phyloP scores from a whole-genome alignment of 805 yeast genomes.

The Pichia insulana region DNA sequence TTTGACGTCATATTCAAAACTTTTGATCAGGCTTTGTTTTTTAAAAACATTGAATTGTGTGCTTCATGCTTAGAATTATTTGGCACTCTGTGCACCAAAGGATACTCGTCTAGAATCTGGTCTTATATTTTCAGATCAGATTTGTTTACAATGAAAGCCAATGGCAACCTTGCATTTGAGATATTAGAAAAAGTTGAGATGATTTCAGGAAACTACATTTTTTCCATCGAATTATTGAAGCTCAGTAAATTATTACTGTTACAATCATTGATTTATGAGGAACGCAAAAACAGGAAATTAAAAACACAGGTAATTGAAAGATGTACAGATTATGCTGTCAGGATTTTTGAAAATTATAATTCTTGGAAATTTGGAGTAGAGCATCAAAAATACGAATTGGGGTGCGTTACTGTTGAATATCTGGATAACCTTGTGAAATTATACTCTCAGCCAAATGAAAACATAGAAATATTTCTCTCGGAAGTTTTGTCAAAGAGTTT shows the following conservation, averaged over 20 bases:
- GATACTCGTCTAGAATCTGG: constrained; percentile 69
- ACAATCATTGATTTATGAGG: constrained; percentile 36
- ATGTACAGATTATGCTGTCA: constrained; percentile 48
- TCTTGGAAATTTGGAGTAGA: constrained; percentile 58
- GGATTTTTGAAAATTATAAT: constrained; percentile 63
- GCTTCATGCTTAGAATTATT: constrained; percentile 43
- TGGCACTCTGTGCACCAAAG: constrained; percentile 32
- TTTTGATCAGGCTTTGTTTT: constrained; percentile 60
- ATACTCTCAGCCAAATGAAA: constrained; percentile 10
- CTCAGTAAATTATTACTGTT: constrained; percentile 45
- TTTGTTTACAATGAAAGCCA: constrained; percentile 50
- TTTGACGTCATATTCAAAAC: constrained; percentile 53
- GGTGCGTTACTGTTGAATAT: constrained; percentile 42
- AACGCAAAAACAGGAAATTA: constrained; percentile 30
- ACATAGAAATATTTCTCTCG: constrained; percentile 35
- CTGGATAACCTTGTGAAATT: constrained; percentile 45
- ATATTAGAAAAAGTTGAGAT: constrained; percentile 68
- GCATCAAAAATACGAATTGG: constrained; percentile 53
- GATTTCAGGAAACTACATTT: constrained; percentile 54
- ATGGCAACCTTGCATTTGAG: constrained; percentile 54
- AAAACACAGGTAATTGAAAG: constrained; percentile 49
- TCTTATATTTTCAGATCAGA: constrained; percentile 61
- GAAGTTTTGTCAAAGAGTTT: constrained; percentile 45
- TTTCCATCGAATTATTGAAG: constrained; percentile 53
- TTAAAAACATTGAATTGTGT: constrained; percentile 39